Evolutionary conservation across 306 rosid genomes (phyloP).

Genomic region (Potentilla sterilis): DNA sequence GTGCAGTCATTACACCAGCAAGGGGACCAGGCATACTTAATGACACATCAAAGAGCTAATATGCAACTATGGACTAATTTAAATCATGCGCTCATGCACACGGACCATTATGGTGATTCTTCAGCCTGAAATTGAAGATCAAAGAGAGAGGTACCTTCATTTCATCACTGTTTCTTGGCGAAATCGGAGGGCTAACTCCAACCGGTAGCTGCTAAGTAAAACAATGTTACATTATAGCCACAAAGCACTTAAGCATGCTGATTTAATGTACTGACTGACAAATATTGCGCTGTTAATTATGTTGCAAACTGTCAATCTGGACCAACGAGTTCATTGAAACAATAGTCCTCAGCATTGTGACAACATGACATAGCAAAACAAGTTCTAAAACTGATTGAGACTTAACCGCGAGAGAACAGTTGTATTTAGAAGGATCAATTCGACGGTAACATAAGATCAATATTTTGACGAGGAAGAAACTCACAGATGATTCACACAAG

Average conservation of each 20-base stretch:
- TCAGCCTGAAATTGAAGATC: slow-evolving; percentile 1
- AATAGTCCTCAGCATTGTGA: background rate
- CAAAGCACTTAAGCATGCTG: background rate
- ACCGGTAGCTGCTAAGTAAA: slow-evolving; percentile 43
- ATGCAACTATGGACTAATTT: background rate
- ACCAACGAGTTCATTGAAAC: background rate
- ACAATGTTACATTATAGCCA: slow-evolving; percentile 28
- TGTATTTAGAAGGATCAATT: background rate
- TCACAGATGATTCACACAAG: slow-evolving; percentile 62
- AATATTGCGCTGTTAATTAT: too few relatives aligned
- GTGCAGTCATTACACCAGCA: background rate
- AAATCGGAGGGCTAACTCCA: slow-evolving; percentile 57
- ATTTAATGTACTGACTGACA: background rate
- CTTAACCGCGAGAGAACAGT: background rate
- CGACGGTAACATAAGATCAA: background rate
- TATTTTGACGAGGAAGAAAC: slow-evolving; percentile 14
- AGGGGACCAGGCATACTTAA: background rate
- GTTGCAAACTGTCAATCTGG: background rate
- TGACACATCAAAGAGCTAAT: background rate
- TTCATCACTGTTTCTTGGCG: slow-evolving; percentile 64
- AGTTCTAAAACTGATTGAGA: too few relatives aligned
- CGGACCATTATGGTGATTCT: background rate
- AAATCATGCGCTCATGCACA: slow-evolving; percentile 10
- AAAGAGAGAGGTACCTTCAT: slow-evolving; percentile 52
- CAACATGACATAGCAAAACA: background rate